Conservation (phyloP, 2,329 filamentous ascomycete species). For the Parastagonospora nodorum region DNA sequence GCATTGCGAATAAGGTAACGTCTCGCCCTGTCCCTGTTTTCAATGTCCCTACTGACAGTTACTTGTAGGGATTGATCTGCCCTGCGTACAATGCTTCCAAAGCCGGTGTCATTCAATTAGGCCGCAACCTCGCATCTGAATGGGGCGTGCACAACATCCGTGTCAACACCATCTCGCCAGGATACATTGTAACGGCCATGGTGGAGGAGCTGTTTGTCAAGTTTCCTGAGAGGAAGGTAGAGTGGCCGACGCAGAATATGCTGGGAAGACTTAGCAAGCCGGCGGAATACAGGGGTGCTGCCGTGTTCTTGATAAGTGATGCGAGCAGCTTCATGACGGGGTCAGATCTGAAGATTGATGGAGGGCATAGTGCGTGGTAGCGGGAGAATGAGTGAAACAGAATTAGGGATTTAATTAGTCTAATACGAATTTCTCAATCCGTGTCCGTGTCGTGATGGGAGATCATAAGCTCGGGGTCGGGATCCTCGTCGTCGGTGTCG, state of each 20-base stretch:
- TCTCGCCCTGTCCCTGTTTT: not conserved
- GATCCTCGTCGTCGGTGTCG: conserved; percentile 51
- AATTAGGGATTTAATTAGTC: not conserved
- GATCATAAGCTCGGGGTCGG: conserved; percentile 56
- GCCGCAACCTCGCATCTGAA: conserved; percentile 71
- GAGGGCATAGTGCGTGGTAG: conserved; percentile 47
- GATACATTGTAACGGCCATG: conserved; percentile 84
- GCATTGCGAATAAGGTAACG: conserved; percentile 64
- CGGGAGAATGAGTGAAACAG: not conserved
- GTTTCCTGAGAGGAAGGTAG: conserved; percentile 67
- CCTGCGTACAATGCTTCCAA: conserved; percentile 78
- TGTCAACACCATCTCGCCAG: conserved; percentile 80
- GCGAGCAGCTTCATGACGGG: conserved; percentile 50
- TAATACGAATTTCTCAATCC: conserved; percentile 23
- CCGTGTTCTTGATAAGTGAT: conserved; percentile 47
- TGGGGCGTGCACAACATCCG: conserved; percentile 76
- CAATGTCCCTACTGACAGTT: conserved; percentile 12
- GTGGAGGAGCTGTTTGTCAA: conserved; percentile 77
- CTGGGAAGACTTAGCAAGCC: conserved; percentile 55
- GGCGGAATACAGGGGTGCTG: conserved; percentile 45
- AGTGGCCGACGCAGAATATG: conserved; percentile 89
- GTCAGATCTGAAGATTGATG: conserved; percentile 46
- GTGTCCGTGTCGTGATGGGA: conserved; percentile 52
- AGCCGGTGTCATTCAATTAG: conserved; percentile 73
- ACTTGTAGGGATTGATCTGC: conserved; percentile 64